These are phyloP conservation scores for Aspergillus tanneri DNA, from an alignment of 2,329 filamentous ascomycete species.

Conservation along the genomic window DNA sequence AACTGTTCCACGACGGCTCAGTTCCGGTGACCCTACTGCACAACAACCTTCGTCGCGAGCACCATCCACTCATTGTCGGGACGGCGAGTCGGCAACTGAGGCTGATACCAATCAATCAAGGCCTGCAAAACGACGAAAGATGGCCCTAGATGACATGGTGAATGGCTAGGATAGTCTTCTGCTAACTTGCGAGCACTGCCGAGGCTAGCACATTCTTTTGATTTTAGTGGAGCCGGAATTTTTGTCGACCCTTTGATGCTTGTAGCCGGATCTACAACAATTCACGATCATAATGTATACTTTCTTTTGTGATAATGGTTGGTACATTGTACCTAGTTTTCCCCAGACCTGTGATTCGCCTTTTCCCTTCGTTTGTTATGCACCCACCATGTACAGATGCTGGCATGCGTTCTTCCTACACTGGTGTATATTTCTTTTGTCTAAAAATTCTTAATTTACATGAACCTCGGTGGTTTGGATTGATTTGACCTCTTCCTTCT, in stretches of 20 bases:
- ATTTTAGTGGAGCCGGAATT: not conserved
- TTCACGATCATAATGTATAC: slow-evolving; percentile 23
- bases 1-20: slow-evolving; percentile 23
- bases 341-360: not conserved
- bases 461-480: slow-evolving; percentile 12
- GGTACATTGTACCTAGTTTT: not conserved
- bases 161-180: slow-evolving; percentile 37
- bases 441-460: slow-evolving; percentile 5
- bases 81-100: slow-evolving; percentile 20
- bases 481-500: no score
- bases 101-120: slow-evolving; percentile 23
- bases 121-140: slow-evolving; percentile 39
- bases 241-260: slow-evolving; percentile 9
- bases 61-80: slow-evolving; percentile 13
- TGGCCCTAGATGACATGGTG: slow-evolving; percentile 44
- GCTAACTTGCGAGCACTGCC: not conserved
- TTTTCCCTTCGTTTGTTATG: slow-evolving; percentile 7
- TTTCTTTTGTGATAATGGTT: slow-evolving; percentile 20
- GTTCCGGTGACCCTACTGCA: slow-evolving; percentile 19
- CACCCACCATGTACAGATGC: not conserved
- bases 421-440: slow-evolving; percentile 6
- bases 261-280: slow-evolving; percentile 24
- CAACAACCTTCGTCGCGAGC: slow-evolving; percentile 20
- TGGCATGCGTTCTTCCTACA: not conserved
- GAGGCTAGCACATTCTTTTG: slow-evolving; percentile 4